Evolutionary conservation across 192 early-diverging fungal genomes (phyloP).

Genomic region (Podila epicladia): DNA sequence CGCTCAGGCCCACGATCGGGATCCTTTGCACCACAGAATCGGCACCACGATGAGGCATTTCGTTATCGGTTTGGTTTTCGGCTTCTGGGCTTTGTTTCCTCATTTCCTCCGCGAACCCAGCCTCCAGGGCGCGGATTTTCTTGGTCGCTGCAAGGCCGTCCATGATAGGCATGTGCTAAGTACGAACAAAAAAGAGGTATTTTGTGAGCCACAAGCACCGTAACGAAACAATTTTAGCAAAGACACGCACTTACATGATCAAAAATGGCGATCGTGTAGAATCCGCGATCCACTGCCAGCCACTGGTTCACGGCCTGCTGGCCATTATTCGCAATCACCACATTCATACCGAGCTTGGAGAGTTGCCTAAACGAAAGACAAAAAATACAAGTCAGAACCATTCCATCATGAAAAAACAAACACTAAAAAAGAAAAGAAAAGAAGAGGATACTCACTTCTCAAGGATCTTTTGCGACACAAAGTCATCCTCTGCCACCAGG

Average conservation of each 20-base stretch:
- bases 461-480: constrained; percentile 49
- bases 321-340: constrained; percentile 40
- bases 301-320: constrained; percentile 42
- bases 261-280: constrained; percentile 46
- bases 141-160: constrained; percentile 40
- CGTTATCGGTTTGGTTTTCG: background rate
- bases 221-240: background rate
- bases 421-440: background rate
- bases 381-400: background rate
- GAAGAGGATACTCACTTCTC: constrained; percentile 25
- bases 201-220: background rate
- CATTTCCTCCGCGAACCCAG: constrained; percentile 7
- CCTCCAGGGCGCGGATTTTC: constrained; percentile 31
- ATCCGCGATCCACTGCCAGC: constrained; percentile 28
- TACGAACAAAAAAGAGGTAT: background rate
- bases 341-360: constrained; percentile 46
- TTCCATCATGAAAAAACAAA: background rate
- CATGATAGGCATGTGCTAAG: constrained; percentile 53
- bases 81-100: background rate
- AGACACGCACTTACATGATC: constrained; percentile 26
- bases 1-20: constrained; percentile 46
- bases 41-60: background rate
- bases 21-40: background rate
- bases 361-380: constrained; percentile 19
- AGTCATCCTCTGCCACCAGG: constrained; percentile 44